Base-by-base conservation (phyloP, 2,329 filamentous ascomycete species). In the Alternaria triticimaculans region DNA sequence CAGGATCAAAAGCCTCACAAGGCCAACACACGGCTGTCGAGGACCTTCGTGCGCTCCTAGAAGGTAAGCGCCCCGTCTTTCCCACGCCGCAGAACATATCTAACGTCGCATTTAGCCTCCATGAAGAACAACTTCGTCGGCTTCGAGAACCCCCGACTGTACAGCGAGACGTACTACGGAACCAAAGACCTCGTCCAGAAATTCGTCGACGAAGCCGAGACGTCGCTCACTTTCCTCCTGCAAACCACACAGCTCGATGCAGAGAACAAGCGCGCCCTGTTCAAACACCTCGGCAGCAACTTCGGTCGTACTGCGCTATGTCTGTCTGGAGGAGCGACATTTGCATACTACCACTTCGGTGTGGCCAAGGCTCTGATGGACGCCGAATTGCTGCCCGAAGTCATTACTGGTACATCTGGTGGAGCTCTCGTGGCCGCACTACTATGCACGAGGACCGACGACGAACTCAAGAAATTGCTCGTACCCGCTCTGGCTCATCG, bases 51-150 rank as follows among this genome's bases (percentile, higher is more conserved):
- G 86, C 87, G 1, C 81, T 98, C 63, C 84, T 96, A 20, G 93
- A 97, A 82, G 58, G 59, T 62, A 58, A 7, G 54, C 9, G n/a
- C 9, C 15, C 15, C 14, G 4, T 28, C 11, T 41, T 21, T 7
- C 15, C 10, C 37, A 12, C 8, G 21, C 14, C 49, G n/a, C 49
- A 37, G 9, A 37, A 20, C 6, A 9, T 10, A 10, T 51, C 59
- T 61, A 57, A 62, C 37, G 15, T 14, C 20, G 2, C 14, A 45
- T 41, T 11, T 20, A 58, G 93, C 92, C 14, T 98, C 94, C 77
- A 91, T 97, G 72, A 99, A 97, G 86, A 97, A 94, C 81, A 98
- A 99, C 77, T 99, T 98, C 80, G 93, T 93, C 18, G 96, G 96
- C 0, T 90, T 97, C 14, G 96, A 99, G 80, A 98, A 97, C 73